Conservation (phyloP, 2,329 filamentous ascomycete species). For the Sclerotiophoma versabilis region DNA sequence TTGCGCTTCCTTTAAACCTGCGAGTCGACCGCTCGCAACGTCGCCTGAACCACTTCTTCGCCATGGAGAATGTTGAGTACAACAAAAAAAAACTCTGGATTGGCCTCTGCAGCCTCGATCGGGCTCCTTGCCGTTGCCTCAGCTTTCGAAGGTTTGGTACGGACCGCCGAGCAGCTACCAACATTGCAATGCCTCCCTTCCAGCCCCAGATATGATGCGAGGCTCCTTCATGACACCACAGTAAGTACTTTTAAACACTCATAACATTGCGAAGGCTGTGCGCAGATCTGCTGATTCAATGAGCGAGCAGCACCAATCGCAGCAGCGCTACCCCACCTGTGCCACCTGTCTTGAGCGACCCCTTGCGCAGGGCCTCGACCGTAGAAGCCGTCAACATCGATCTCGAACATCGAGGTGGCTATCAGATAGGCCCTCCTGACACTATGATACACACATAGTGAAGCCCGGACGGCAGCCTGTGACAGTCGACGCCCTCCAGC, state of each 20-base stretch:
- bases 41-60: background rate
- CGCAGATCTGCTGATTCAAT: background rate
- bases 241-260: background rate
- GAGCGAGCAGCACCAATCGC: background rate
- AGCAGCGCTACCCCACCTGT: background rate
- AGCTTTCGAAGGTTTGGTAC: background rate
- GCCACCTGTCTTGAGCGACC: background rate
- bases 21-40: background rate
- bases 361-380: background rate
- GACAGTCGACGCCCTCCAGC: slow-evolving; percentile 1
- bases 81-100: background rate
- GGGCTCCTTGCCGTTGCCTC: background rate
- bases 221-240: background rate
- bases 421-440: background rate
- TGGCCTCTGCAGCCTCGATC: background rate
- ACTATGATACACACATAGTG: background rate
- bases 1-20: background rate
- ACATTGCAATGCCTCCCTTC: background rate
- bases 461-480: background rate
- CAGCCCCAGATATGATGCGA: background rate
- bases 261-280: background rate
- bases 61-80: background rate
- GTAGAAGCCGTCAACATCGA: background rate
- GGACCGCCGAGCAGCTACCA: slow-evolving; percentile 1
- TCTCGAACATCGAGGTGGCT: background rate